Conservation (phyloP, 2,329 filamentous ascomycete genomes). For the Aplosporella prunicola region DNA sequence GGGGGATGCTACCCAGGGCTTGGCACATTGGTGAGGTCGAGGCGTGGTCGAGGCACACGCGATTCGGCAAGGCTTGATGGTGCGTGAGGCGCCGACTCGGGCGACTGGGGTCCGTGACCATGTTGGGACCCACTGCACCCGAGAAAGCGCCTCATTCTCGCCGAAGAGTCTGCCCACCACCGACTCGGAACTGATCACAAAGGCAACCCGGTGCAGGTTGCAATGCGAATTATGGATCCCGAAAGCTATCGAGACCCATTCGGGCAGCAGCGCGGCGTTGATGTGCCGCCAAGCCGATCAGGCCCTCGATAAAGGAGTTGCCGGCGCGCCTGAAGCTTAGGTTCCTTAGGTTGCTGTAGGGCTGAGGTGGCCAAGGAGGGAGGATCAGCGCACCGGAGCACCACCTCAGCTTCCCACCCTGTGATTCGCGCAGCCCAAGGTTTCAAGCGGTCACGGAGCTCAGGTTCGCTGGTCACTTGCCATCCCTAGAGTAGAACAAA, state of each 20-base stretch:
- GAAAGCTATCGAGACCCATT: not conserved
- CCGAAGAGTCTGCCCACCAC: slow-evolving; percentile 7
- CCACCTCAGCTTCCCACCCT: too few relatives aligned
- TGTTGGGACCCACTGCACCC: slow-evolving; percentile 5
- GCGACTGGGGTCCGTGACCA: not conserved
- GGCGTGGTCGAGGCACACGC: slow-evolving; percentile 5
- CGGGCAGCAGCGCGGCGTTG: too few relatives aligned
- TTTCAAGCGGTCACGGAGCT: too few relatives aligned
- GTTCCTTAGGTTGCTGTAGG: too few relatives aligned
- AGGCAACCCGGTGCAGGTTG: not conserved
- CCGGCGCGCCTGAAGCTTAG: too few relatives aligned
- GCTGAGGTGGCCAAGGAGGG: too few relatives aligned
- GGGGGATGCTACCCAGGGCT: slow-evolving; percentile 8
- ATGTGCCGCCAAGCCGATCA: too few relatives aligned
- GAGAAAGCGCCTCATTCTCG: slow-evolving; percentile 4
- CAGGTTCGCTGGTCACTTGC: too few relatives aligned
- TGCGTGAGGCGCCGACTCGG: slow-evolving; percentile 5
- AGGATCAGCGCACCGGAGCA: too few relatives aligned
- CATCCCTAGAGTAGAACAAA: too few relatives aligned
- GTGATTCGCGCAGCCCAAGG: too few relatives aligned
- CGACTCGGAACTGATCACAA: not conserved
- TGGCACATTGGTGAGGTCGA: slow-evolving; percentile 6
- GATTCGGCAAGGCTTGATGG: slow-evolving; percentile 1
- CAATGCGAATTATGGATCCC: slow-evolving; percentile 1
- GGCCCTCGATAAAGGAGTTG: too few relatives aligned